Percentiles rank a stretch among this genome's conserved stretches.
These are phyloP conservation scores for Neofusicoccum ribis DNA, from an alignment of 2,329 filamentous ascomycete genomes.

Conservation along the genomic window DNA sequence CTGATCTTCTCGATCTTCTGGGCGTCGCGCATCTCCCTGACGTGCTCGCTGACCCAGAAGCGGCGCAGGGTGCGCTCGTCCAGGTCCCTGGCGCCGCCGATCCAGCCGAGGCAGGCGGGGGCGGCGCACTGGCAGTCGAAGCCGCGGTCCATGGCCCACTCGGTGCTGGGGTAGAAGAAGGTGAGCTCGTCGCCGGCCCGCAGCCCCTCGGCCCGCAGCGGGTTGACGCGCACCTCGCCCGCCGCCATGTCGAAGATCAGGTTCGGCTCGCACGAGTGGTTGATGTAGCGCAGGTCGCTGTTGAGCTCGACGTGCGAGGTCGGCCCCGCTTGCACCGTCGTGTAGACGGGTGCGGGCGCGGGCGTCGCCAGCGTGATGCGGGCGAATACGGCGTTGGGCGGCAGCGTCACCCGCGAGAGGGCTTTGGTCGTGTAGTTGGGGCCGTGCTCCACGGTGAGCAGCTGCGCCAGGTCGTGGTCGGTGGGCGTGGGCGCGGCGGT, in stretches of 20 bases:
- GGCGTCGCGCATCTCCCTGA: slow-evolving; percentile 27
- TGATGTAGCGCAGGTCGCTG: slow-evolving; percentile 58
- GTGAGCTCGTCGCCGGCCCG: slow-evolving; percentile 43
- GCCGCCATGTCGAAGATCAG: slow-evolving; percentile 54
- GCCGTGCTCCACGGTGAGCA: slow-evolving; percentile 40
- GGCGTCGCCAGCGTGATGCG: slow-evolving; percentile 51
- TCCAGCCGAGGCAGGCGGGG: slow-evolving; percentile 59
- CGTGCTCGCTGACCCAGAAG: slow-evolving; percentile 43
- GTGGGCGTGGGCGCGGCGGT: slow-evolving; percentile 3
- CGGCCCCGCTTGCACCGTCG: slow-evolving; percentile 52
- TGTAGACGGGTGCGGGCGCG: slow-evolving; percentile 47
- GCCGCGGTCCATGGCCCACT: slow-evolving; percentile 72
- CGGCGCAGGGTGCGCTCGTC: slow-evolving; percentile 53
- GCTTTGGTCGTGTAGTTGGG: slow-evolving; percentile 45
- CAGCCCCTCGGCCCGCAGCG: slow-evolving; percentile 26
- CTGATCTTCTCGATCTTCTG: slow-evolving; percentile 3
- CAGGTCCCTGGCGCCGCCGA: slow-evolving; percentile 66
- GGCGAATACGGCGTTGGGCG: slow-evolving; percentile 52
- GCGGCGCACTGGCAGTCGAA: slow-evolving; percentile 66
- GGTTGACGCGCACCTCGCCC: slow-evolving; percentile 58
- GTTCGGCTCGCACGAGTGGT: slow-evolving; percentile 56
- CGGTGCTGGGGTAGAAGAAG: slow-evolving; percentile 76
- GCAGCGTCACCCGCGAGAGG: slow-evolving; percentile 51
- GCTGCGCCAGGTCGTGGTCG: slow-evolving; percentile 34
- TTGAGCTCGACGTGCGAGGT: slow-evolving; percentile 58